Conservation (phyloP, 805 yeast genomes). For the Nakazawaea molendinolei region DNA sequence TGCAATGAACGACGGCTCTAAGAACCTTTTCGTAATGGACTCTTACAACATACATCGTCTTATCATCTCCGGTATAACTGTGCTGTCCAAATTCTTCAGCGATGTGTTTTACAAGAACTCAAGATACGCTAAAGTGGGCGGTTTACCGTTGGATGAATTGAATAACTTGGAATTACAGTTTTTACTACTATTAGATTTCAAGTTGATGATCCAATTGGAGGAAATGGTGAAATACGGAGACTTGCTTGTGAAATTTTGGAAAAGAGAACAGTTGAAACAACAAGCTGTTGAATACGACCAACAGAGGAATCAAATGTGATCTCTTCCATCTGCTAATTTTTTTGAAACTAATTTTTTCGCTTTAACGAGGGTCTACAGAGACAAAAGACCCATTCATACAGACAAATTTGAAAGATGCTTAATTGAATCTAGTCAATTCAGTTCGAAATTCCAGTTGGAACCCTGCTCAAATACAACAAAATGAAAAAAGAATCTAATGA, state of each 20-base stretch:
- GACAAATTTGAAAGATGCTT: too few relatives aligned
- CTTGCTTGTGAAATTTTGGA: slow-evolving; percentile 78
- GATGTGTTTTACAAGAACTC: slow-evolving; percentile 93
- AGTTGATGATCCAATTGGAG: slow-evolving; percentile 79
- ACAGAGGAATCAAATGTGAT: too few relatives aligned
- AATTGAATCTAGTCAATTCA: too few relatives aligned
- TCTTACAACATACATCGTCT: slow-evolving; percentile 91
- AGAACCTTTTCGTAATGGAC: slow-evolving; percentile 87
- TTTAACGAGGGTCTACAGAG: too few relatives aligned
- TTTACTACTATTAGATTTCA: slow-evolving; percentile 75
- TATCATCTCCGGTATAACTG: slow-evolving; percentile 91
- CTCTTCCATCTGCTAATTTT: background rate
- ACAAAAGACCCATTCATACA: too few relatives aligned
- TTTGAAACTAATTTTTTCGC: too few relatives aligned
- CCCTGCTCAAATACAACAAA: too few relatives aligned
- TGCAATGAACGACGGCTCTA: slow-evolving; percentile 26
- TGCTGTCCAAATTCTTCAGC: slow-evolving; percentile 88
- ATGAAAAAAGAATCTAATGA: too few relatives aligned
- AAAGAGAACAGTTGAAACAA: slow-evolving; percentile 48
- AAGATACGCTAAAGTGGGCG: slow-evolving; percentile 93
- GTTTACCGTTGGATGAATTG: slow-evolving; percentile 86
- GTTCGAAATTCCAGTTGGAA: too few relatives aligned
- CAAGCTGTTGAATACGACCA: slow-evolving; percentile 14
- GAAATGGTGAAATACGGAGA: slow-evolving; percentile 91
- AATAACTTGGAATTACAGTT: slow-evolving; percentile 91